Evolutionary conservation across 2,329 filamentous ascomycete species (phyloP), one percentile per base, ranked within the genome.

Genomic region (Cercospora sp.): DNA sequence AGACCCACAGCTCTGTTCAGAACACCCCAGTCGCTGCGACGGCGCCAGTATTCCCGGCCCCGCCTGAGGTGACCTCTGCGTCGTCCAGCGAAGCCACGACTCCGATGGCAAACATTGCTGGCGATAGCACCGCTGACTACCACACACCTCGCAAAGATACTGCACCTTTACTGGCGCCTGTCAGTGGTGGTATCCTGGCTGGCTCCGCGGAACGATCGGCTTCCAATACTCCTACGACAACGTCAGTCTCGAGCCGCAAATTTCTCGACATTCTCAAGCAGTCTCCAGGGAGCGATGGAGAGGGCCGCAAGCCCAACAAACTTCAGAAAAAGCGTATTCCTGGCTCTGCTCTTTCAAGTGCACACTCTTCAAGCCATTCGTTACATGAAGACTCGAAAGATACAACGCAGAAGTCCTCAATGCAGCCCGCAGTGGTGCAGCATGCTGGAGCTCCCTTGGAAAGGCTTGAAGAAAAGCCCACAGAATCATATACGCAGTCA

Each of bases 341-440:
- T 0, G 90, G 89, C 51, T 92, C 91, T 75, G 81, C 91, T 24
- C 94, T 93, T 73, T 90, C 90, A 21, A 97, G 94, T 77, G 94
- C 94, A 0, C 93, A 97, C 71, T 97, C 94, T 77, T 98, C 95
- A 16, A 91, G 88, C 6, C 88, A 91, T 16, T 97, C 94, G 30
- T 70, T 80, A 24, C 70, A 72, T 21, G 68, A 78, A 34, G 84
- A 76, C n/a, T 40, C 61, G 18, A 68, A 74, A 18, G 74, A 75
- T 9, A 53, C 28, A 26, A 65, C 78, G 51, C 78, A 61, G 32
- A 13, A 75, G 74, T 71, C 78, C 70, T 75, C 76, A 6, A 63
- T 71, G 9, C 72, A 73, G 6, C 72, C 76, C 9, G 45, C 49
- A 12, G 34, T 63, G 5, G 62, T 37, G 1, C 58, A 63, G 24